A percentile compares a stretch with the other conserved stretches of the same genome.
phyloP scores from a whole-genome alignment of 352 stramenopile genomes.

The Blastocystis sp. region DNA sequence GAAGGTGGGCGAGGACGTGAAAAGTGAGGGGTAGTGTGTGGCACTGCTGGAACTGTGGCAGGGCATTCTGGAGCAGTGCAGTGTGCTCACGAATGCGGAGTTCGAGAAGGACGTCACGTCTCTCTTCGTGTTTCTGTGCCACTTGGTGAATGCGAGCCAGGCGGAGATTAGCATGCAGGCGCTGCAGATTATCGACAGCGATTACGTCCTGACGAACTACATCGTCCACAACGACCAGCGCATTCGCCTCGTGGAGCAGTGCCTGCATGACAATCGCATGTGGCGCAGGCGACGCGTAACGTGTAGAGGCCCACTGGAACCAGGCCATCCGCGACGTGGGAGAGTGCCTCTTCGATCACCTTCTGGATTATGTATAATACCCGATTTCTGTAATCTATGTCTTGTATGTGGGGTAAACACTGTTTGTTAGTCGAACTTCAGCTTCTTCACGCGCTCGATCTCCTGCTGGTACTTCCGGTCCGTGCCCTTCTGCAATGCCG shows the following conservation, averaged over 20 bases:
- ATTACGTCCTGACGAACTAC: slow-evolving; percentile 42
- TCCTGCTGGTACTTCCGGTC: slow-evolving; percentile 65
- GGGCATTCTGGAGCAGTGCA: slow-evolving; percentile 38
- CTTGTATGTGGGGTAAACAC: slow-evolving; percentile 20
- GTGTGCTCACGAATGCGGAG: slow-evolving; percentile 4
- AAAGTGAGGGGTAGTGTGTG: slow-evolving; percentile 7
- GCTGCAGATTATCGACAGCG: slow-evolving; percentile 44
- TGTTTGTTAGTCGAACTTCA: slow-evolving; percentile 46
- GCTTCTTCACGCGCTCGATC: slow-evolving; percentile 46
- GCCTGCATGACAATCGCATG: slow-evolving; percentile 38
- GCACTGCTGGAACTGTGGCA: slow-evolving; percentile 47
- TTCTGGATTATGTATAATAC: slow-evolving; percentile 68
- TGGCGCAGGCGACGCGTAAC: neutral
- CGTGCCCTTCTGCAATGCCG: slow-evolving; percentile 25
- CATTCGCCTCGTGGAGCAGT: slow-evolving; percentile 50
- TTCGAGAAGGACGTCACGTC: slow-evolving; percentile 15
- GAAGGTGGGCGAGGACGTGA: slow-evolving; percentile 1
- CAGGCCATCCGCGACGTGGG: slow-evolving; percentile 35
- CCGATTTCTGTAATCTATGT: neutral
- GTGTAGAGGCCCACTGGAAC: slow-evolving; percentile 59
- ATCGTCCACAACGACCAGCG: slow-evolving; percentile 29
- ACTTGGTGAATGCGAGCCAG: slow-evolving; percentile 52
- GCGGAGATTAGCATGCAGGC: slow-evolving; percentile 60
- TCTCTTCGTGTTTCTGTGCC: slow-evolving; percentile 34
- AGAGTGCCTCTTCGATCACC: slow-evolving; percentile 55